Base-by-base conservation (phyloP, 106 monocot genomes). In the Chionographis japonica region DNA sequence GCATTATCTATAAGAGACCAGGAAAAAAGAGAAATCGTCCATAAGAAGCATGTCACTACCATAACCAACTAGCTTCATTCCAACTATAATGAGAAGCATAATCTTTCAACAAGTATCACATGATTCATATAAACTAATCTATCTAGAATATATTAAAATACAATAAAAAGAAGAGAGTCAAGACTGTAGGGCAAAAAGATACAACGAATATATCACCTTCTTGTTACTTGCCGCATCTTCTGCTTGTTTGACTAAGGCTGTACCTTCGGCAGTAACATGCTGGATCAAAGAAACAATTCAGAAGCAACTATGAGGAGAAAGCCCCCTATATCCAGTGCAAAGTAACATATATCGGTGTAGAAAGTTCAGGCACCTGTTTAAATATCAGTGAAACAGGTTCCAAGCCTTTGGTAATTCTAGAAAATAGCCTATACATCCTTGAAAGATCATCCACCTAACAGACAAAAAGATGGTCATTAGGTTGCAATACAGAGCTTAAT, bases 211-310 rank as follows among this genome's bases (percentile, higher is more conserved):
- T 4, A 50, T 51, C 7, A 83, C 86, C 86, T 83, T 90, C 75
- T 86, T 90, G 53, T 83, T 90, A 54, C 80, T 89, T 50, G 85
- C 86, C 65, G 83, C 79, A 83, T 90, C 90, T 80, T 86, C 86
- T 12, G 90, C 90, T 69, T 86, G 85, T 67, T 90, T 86, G 35
- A 90, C 83, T 56, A 90, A 74, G 13, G 77, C 75, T 49, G 79
- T 86, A 54, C 90, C 90, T 69, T 90, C 90, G 60, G 70, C 50
- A 67, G 80, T 86, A 13, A 90, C 86, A 86, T 90, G 85, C 90
- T 90, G 75, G 54, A 79, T 12, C 38, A 69, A 52, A 69, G 18
- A 43, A 20, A 66, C 5, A 8, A 10, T 54, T 40, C 7, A 51
- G 14, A 17, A 64, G 50, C 6, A n/a, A 41, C 62, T 13, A 35